Percentiles rank a stretch among this genome's conserved stretches.
Conservation (phyloP, 768 basidiomycete species). For the Lactarius hatsudake region DNA sequence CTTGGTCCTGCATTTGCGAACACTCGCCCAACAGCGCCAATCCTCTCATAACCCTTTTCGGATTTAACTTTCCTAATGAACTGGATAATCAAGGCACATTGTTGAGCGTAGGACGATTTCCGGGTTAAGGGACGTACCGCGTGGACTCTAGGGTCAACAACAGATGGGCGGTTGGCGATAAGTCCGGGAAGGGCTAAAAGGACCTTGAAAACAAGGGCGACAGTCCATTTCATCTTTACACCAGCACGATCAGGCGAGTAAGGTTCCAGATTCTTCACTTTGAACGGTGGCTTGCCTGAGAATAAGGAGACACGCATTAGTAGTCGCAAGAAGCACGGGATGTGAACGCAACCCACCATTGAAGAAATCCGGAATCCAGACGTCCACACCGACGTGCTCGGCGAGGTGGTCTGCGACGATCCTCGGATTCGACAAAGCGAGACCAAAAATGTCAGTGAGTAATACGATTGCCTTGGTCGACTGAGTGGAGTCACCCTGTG, state of each 20-base stretch:
- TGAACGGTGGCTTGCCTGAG: slow-evolving; percentile 34
- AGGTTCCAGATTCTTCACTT: slow-evolving; percentile 32
- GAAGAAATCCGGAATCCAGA: slow-evolving; percentile 64
- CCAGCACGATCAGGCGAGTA: slow-evolving; percentile 35
- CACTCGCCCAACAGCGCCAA: slow-evolving; percentile 44
- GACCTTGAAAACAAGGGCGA: slow-evolving; percentile 27
- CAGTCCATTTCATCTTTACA: slow-evolving; percentile 24
- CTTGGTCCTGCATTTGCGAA: not conserved
- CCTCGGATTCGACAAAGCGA: slow-evolving; percentile 50
- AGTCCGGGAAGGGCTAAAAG: slow-evolving; percentile 30
- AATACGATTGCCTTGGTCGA: slow-evolving; percentile 46
- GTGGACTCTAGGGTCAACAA: slow-evolving; percentile 32
- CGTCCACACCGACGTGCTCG: slow-evolving; percentile 50
- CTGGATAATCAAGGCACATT: slow-evolving; percentile 27
- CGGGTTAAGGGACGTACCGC: slow-evolving; percentile 26
- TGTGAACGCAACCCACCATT: slow-evolving; percentile 38
- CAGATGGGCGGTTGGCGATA: slow-evolving; percentile 31
- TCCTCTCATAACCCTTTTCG: slow-evolving; percentile 39
- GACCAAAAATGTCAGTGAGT: slow-evolving; percentile 56
- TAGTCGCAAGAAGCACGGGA: not conserved
- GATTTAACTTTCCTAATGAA: slow-evolving; percentile 40
- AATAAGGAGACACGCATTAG: not conserved
- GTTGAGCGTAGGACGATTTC: not conserved
- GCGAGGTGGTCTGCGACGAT: slow-evolving; percentile 57
- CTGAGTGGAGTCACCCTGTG: slow-evolving; percentile 21